Percentiles rank a stretch among this genome's conserved stretches.
These are phyloP conservation scores for Tolypocladium amazonense DNA, from an alignment of 2,329 filamentous ascomycete species.

Conservation along the genomic window DNA sequence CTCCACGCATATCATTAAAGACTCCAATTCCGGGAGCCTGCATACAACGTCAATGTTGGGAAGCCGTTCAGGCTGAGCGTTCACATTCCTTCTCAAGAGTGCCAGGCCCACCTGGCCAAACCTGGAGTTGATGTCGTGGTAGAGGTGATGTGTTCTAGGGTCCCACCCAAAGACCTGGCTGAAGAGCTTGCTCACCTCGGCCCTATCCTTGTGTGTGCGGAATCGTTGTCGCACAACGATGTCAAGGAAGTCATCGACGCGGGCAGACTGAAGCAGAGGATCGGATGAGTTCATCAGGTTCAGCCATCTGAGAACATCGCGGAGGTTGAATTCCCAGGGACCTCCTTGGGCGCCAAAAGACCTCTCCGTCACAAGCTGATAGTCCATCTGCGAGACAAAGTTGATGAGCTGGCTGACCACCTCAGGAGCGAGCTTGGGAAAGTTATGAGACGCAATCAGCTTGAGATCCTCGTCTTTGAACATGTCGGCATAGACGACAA, in stretches of 20 bases:
- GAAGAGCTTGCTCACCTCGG: slow-evolving; percentile 56
- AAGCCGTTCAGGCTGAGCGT: slow-evolving; percentile 40
- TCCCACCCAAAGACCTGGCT: slow-evolving; percentile 45
- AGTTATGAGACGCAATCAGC: slow-evolving; percentile 71
- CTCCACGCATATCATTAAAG: slow-evolving; percentile 75
- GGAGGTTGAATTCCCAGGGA: slow-evolving; percentile 93
- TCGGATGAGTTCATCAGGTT: slow-evolving; percentile 45
- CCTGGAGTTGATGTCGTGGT: slow-evolving; percentile 55
- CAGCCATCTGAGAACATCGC: slow-evolving; percentile 83
- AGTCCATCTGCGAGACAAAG: slow-evolving; percentile 74
- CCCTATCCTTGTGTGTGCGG: slow-evolving; percentile 58
- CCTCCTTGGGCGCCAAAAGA: slow-evolving; percentile 54
- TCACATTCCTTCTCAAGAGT: slow-evolving; percentile 49
- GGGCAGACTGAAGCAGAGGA: slow-evolving; percentile 48
- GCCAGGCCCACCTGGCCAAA: slow-evolving; percentile 75
- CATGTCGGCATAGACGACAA: slow-evolving; percentile 91
- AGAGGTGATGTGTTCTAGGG: slow-evolving; percentile 51
- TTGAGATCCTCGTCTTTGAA: slow-evolving; percentile 74
- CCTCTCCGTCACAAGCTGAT: slow-evolving; percentile 51
- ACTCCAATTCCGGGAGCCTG: slow-evolving; percentile 68
- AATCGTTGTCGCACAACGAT: slow-evolving; percentile 84
- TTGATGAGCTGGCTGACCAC: slow-evolving; percentile 59
- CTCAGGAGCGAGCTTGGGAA: slow-evolving; percentile 48
- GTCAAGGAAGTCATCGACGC: slow-evolving; percentile 64
- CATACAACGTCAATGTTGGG: slow-evolving; percentile 38